A percentile compares a stretch with the other conserved stretches of the same genome.
Conservation (phyloP, 192 early-diverging fungal genomes). For the Borealophlyctis nickersoniae region DNA sequence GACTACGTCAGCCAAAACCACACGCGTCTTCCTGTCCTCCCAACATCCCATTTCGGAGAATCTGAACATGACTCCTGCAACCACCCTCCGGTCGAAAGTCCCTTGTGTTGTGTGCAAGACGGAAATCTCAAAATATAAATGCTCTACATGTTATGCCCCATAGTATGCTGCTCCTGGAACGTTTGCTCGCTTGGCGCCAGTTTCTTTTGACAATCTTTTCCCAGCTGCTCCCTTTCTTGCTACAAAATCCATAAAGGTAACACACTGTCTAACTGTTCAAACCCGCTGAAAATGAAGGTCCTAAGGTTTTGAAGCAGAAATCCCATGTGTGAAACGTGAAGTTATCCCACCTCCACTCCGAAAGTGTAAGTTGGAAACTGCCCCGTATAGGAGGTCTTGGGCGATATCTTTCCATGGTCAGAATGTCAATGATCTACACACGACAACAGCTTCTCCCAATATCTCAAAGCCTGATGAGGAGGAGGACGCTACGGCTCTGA, state of each 20-base stretch:
- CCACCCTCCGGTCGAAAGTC: background rate
- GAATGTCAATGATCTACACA: too few species aligned
- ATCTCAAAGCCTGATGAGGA: background rate
- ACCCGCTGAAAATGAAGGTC: background rate
- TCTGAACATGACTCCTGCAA: too few species aligned
- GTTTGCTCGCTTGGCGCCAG: background rate
- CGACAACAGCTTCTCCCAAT: too few species aligned
- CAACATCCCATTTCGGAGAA: too few species aligned
- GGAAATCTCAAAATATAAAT: background rate
- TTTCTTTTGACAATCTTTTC: background rate
- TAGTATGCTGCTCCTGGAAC: too few species aligned
- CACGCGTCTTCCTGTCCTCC: too few species aligned
- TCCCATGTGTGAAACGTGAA: background rate
- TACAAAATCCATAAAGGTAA: background rate
- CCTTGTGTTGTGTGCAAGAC: background rate
- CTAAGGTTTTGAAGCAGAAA: background rate
- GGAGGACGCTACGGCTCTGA: background rate
- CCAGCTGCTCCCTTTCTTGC: background rate
- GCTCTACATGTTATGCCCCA: background rate
- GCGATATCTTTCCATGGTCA: background rate
- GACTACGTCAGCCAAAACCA: too few species aligned
- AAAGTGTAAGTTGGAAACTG: background rate
- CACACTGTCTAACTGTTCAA: background rate
- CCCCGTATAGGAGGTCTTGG: background rate
- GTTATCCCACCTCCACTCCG: background rate